Conservation (phyloP, 495 filamentous ascomycete genomes). For the Chlorociboria aeruginascens region DNA sequence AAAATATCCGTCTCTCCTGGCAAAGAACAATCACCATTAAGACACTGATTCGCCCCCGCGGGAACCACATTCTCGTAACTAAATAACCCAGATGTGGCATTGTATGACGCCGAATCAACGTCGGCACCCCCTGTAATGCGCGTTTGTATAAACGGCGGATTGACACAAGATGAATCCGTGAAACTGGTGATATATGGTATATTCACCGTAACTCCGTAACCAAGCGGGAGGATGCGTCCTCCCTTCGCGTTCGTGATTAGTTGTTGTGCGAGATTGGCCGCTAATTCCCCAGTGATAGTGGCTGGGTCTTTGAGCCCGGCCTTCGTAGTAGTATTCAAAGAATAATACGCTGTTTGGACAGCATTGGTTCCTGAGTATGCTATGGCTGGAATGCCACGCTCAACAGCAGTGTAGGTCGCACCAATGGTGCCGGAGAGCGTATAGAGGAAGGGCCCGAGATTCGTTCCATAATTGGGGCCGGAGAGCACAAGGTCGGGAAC, state of each 20-base stretch:
- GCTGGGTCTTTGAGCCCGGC: conserved; percentile 11
- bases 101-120: conserved; percentile 18
- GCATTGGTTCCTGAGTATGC: conserved; percentile 20
- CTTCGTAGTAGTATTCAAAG: conserved; percentile 18
- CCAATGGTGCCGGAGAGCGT: conserved; percentile 27
- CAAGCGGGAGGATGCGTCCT: conserved; percentile 23
- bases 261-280: conserved; percentile 22
- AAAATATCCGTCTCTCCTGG: conserved; percentile 24
- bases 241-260: conserved; percentile 22
- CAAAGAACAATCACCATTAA: conserved; percentile 25
- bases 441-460: conserved; percentile 27
- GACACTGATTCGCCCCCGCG: conserved; percentile 18
- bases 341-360: conserved; percentile 18
- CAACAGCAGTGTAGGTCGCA: conserved; percentile 26
- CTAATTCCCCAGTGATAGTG: conserved; percentile 25
- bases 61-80: conserved; percentile 4
- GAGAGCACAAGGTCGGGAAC: conserved; percentile 28
- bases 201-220: conserved; percentile 29
- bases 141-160: conserved; percentile 26
- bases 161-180: conserved; percentile 18
- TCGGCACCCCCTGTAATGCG: conserved; percentile 19
- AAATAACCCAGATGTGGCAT: conserved; percentile 24
- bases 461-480: conserved; percentile 30
- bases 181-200: conserved; percentile 22
- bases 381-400: conserved; percentile 28